Base-by-base conservation (phyloP, 2,329 filamentous ascomycete species). In the Fusarium abutilonis region DNA sequence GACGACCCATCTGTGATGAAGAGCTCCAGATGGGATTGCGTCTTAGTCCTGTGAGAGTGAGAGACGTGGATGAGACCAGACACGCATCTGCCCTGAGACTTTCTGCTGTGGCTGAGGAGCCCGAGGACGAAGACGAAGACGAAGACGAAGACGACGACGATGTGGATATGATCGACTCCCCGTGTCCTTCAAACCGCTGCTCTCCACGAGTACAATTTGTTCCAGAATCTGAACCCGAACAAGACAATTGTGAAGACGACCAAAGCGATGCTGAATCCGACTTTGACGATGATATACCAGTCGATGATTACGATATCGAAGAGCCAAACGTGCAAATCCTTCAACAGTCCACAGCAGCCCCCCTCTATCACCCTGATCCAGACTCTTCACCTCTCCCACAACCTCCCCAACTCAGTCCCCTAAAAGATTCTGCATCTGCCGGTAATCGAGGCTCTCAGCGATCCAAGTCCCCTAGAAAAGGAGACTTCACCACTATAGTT, bases 21-120 rank as follows among this genome's bases (percentile, higher is more conserved):
- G 87, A 89, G 68, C 75, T 89, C 48, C 87, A 86, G 72, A 86
- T 88, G 81, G 89, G 90, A 2, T 76, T 93, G 35, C 83, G 85
- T 6, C 79, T 89, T 15, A 86, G 84, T 55, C 86, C 86, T 1
- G 81, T 88, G 17, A 82, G 82, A 28, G 77, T 86, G 34, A 78
- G 79, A 35, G 79, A 84, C 42, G 80, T 83, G 3, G 79, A 78
- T 40, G 81, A 82, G 70, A 83, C 79, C 1, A 70, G 71, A 6
- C 73, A 77, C 23, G 74, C 72, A 2, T 71, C 76, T 8, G 75
- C 74, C 3, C 68, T 77, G 39, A 74, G 75, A 15, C 72, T 84
- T 3, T 75, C 79, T 14, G 79, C 80, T 11, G 77, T 84, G 4
- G 78, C 80, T 15, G 79, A 83, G 40, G 83, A 84, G 47, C 73